Base-by-base conservation (phyloP, 2,329 filamentous ascomycete species). In the Neodidymelliopsis sp. region DNA sequence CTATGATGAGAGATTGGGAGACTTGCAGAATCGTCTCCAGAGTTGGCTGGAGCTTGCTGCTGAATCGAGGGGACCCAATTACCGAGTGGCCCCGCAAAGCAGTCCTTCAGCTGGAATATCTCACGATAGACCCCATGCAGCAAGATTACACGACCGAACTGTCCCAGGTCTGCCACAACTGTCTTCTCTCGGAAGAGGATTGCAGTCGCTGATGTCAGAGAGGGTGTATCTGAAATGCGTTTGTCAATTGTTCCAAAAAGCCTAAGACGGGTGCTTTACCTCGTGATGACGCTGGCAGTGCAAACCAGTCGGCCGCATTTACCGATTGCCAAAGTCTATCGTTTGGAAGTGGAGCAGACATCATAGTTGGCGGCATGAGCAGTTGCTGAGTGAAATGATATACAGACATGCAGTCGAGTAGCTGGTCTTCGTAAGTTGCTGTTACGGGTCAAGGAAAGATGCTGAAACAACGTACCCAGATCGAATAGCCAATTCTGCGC, bases 101-200 rank as follows among this genome's bases (percentile, higher is more conserved):
- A 74, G 74, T 3, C 81, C 75, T 54, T 80, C 75, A 78, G 78
- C 79, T 48, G 75, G 12, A 50, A 54, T 11, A 54, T 77, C 31
- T 77, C 71, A 18, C 75, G 75, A 41, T 78, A 81, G 8, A 82
- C 67, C 4, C 76, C 79, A 59, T 82, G 79, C 15, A 81, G 74
- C 16, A 80, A 66, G 4, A 82, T 65, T 13, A 78, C 71, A 10
- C 79, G 74, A 27, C 76, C 75, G 47, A 81, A 78, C 36, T 82
- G 79, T 11, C 78, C 77, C 27, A 76, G 73, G 7, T 70, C 71
- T 2, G 20, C 7, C 16, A 16, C 28, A 4, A 43, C 36, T n/a
- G 46, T 25, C 18, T 54, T 50, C 22, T 54, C 36, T 6, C 40
- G 31, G 27, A 53, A 53, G 3, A 53, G 31, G 4, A 16, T 18